phyloP scores from a whole-genome alignment of 805 yeast genomes.

The Metschnikowia lachancei region DNA sequence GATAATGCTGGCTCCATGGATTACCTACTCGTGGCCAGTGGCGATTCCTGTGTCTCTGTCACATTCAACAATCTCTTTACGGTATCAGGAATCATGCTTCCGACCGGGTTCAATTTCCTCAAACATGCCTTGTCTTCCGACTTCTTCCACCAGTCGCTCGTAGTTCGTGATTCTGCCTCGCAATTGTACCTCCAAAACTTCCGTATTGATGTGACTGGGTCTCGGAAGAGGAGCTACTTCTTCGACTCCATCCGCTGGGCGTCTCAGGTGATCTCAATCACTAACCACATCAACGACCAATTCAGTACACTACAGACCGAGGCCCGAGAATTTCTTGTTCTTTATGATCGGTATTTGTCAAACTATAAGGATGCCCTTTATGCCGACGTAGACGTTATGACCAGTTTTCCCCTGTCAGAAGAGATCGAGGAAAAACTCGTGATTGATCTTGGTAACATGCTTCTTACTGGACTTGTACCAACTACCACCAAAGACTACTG shows the following conservation, averaged over 20 bases:
- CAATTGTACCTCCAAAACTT: constrained; percentile 19
- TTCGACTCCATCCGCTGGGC: constrained; percentile 24
- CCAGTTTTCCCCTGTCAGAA: constrained; percentile 24
- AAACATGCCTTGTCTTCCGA: constrained; percentile 24
- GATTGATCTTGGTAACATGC: constrained; percentile 39
- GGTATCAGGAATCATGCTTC: constrained; percentile 25
- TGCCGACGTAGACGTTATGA: constrained; percentile 25
- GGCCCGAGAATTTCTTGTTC: constrained; percentile 24
- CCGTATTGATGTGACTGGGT: constrained; percentile 10
- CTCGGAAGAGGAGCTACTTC: constrained; percentile 16
- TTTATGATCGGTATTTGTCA: constrained; percentile 33
- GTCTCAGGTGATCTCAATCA: constrained; percentile 28
- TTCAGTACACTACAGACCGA: constrained; percentile 21
- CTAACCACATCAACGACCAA: constrained; percentile 25
- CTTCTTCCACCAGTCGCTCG: constrained; percentile 28
- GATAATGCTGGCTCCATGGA: constrained; percentile 18
- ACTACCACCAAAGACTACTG: constrained; percentile 55
- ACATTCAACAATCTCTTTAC: constrained; percentile 34
- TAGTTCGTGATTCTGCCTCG: constrained; percentile 17
- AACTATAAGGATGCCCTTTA: constrained; percentile 31
- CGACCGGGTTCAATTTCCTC: constrained; percentile 16
- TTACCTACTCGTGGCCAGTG: constrained; percentile 27
- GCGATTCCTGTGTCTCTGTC: constrained; percentile 23
- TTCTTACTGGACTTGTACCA: constrained; percentile 55
- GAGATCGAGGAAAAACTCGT: constrained; percentile 19